These are phyloP conservation scores for Zanthoxylum bungeanum DNA, from an alignment of 345 rosid species.

Conservation along the genomic window DNA sequence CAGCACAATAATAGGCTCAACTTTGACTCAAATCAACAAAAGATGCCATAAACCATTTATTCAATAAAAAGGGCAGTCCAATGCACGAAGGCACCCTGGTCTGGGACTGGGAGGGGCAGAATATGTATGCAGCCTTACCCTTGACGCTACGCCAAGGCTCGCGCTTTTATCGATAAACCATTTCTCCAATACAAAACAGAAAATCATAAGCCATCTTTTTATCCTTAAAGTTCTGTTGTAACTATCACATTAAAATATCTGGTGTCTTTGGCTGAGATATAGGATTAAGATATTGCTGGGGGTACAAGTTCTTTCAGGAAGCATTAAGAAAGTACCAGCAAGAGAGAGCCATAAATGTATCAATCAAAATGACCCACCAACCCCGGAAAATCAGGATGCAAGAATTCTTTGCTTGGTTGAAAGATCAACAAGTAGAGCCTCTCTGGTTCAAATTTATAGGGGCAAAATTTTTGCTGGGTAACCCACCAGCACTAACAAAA, in stretches of 20 bases:
- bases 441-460: slow-evolving; percentile 13
- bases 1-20: background rate
- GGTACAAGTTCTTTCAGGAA: background rate
- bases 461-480: slow-evolving; percentile 32
- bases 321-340: background rate
- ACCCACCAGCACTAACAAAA: slow-evolving; percentile 31
- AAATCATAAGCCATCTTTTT: background rate
- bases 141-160: too few species aligned
- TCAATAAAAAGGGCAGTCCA: too few species aligned
- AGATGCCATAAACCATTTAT: background rate
- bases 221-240: background rate
- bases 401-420: slow-evolving; percentile 6
- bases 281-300: background rate
- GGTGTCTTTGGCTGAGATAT: background rate
- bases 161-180: too few species aligned
- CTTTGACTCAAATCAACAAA: background rate
- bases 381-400: slow-evolving; percentile 29
- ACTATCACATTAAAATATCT: background rate
- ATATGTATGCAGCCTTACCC: too few species aligned
- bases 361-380: slow-evolving; percentile 36
- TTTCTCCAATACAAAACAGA: background rate
- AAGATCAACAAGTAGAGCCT: slow-evolving; percentile 22
- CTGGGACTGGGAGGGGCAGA: too few species aligned
- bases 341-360: slow-evolving; percentile 22
- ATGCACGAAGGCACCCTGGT: too few species aligned